These are phyloP conservation scores for Aspergillus sparsus DNA, from an alignment of 495 filamentous ascomycete genomes.

Conservation along the genomic window DNA sequence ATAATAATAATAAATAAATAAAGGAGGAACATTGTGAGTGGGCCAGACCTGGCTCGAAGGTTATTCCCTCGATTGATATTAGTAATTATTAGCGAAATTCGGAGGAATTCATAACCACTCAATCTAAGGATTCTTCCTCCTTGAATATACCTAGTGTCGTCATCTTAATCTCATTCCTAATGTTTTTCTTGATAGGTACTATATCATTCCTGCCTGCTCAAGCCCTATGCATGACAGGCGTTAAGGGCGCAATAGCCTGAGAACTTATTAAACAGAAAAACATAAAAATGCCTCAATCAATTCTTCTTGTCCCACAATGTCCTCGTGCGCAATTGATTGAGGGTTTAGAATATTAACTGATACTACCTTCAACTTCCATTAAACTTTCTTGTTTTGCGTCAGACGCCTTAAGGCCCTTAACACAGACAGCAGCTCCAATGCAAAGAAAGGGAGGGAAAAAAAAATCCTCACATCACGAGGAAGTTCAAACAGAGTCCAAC, in stretches of 20 bases:
- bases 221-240: neutral
- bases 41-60: neutral
- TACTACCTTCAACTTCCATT: no score
- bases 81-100: conserved; percentile 17
- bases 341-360: no score
- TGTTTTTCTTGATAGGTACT: conserved; percentile 3
- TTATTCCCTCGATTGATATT: conserved; percentile 1
- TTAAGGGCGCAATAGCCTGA: neutral
- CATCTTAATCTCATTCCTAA: neutral
- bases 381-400: no score
- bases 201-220: neutral
- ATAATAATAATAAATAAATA: no score
- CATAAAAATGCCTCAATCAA: conserved; percentile 4
- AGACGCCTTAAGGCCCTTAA: no score
- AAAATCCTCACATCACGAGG: conserved; percentile 21
- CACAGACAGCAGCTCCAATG: neutral
- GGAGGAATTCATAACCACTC: conserved; percentile 2
- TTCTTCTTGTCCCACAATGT: neutral
- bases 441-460: neutral
- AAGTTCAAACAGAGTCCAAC: conserved; percentile 1
- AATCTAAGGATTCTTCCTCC: neutral
- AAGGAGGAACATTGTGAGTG: neutral
- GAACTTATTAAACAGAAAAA: neutral
- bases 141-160: neutral
- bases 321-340: neutral